Evolutionary conservation across 2,329 filamentous ascomycete species (phyloP), one percentile per base, ranked within the genome.

Genomic region (Paramyrothecium roridum): DNA sequence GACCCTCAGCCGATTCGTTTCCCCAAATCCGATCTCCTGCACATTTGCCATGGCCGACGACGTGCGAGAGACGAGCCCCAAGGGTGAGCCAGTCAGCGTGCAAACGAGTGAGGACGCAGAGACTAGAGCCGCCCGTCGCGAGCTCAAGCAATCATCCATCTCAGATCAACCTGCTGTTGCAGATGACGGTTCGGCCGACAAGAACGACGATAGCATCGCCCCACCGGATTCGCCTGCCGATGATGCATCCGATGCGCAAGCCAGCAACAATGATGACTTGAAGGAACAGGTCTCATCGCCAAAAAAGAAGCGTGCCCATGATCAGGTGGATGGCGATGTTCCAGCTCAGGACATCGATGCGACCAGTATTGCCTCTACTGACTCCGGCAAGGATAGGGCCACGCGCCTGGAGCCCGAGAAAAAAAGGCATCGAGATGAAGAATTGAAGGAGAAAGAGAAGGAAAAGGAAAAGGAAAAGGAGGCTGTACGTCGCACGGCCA

Each of bases 231-330:
- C 73, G 2, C 73, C 73, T 21, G 71, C 75, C 40, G 65, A 67
- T 49, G 68, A 72, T 53, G 63, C 67, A 58, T 57, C 65, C 20
- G 64, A 70, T 55, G 59, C 62, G 26, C 20, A 21, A 13, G n/a
- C 13, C 20, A 26, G n/a, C n/a, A 65, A 68, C 34, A 67, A 69
- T 51, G 70, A 78, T 52, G 69, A 73, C 45, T 55, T 67, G 54
- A 79, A 73, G 65, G 80, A 85, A 50, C 74, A 79, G 55, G 65
- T 84, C 48, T 74, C 78, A 20, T 87, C 83, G 13, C 85, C 85
- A 30, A 87, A 87, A 74, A 88, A 87, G 77, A 88, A 87, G 75
- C 78, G 85, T 60, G 80, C 77, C 26, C 81, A 83, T 60, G 82
- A 84, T 59, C 78, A 86, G 67, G 71, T 85, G 17, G 84, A 86